Percentiles rank a stretch among this genome's conserved stretches.
phyloP scores from a whole-genome alignment of 306 rosid genomes.

The Pyrus bretschneideri region DNA sequence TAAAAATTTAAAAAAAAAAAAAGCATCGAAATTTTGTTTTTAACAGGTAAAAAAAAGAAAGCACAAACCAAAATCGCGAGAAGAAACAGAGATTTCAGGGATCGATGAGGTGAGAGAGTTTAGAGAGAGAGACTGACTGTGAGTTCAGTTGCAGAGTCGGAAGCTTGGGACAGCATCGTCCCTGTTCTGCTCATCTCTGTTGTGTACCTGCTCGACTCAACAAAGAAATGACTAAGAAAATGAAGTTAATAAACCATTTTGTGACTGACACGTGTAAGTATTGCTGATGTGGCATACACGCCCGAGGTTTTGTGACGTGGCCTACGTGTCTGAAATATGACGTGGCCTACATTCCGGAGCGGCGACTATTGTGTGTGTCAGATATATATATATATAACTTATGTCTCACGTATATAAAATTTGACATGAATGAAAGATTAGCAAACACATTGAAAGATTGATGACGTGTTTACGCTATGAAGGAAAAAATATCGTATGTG shows the following conservation, averaged over 20 bases:
- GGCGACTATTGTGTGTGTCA: neutral
- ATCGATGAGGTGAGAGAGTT: neutral
- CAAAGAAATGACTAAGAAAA: neutral
- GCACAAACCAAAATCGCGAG: slow-evolving; percentile 8
- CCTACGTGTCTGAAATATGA: neutral
- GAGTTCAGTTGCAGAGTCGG: slow-evolving; percentile 40
- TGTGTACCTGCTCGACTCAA: slow-evolving; percentile 1
- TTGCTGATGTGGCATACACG: neutral
- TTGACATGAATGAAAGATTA: neutral
- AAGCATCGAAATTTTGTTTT: neutral
- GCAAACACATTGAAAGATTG: accelerated
- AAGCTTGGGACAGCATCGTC: slow-evolving; percentile 63
- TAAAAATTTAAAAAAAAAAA: too few species aligned
- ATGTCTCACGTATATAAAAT: too few species aligned
- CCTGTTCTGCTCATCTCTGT: slow-evolving; percentile 14
- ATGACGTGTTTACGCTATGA: too few species aligned
- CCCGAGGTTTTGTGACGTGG: neutral
- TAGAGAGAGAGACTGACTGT: slow-evolving; percentile 40
- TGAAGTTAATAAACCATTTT: neutral
- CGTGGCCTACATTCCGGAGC: neutral
- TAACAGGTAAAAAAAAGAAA: neutral
- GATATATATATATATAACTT: neutral
- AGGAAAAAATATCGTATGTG: too few species aligned
- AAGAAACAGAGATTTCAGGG: neutral
- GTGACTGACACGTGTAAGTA: neutral